These are phyloP conservation scores for Arachnopeziza araneosa DNA, from an alignment of 2,329 filamentous ascomycete genomes.

Conservation along the genomic window DNA sequence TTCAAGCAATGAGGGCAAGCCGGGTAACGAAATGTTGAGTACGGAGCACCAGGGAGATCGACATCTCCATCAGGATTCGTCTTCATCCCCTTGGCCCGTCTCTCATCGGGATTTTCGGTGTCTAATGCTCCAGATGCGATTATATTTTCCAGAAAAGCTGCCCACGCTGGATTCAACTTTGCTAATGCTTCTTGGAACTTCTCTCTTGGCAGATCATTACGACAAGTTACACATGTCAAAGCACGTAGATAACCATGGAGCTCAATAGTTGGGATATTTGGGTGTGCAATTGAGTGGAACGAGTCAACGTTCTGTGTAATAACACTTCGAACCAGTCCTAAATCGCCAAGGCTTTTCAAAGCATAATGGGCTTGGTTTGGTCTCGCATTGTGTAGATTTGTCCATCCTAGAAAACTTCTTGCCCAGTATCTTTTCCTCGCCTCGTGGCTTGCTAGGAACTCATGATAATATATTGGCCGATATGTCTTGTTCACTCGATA, in stretches of 20 bases:
- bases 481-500: conserved; percentile 90
- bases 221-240: conserved; percentile 76
- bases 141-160: conserved; percentile 66
- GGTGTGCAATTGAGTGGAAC: conserved; percentile 77
- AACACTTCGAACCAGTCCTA: conserved; percentile 70
- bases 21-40: conserved; percentile 86
- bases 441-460: conserved; percentile 78
- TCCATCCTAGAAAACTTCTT: conserved; percentile 88
- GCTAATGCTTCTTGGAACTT: conserved; percentile 72
- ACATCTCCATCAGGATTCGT: conserved; percentile 95
- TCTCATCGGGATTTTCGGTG: conserved; percentile 69
- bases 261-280: conserved; percentile 68
- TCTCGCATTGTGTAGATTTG: conserved; percentile 67
- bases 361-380: conserved; percentile 80
- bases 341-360: conserved; percentile 61
- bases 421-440: conserved; percentile 94
- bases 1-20: conserved; percentile 76
- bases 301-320: conserved; percentile 98
- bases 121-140: conserved; percentile 69
- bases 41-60: conserved; percentile 79
- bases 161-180: conserved; percentile 81
- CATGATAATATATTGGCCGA: conserved; percentile 86
- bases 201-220: conserved; percentile 62
- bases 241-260: conserved; percentile 86
- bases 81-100: conserved; percentile 63